phyloP scores from a whole-genome alignment of 306 rosid species.

The Fagus crenata region DNA sequence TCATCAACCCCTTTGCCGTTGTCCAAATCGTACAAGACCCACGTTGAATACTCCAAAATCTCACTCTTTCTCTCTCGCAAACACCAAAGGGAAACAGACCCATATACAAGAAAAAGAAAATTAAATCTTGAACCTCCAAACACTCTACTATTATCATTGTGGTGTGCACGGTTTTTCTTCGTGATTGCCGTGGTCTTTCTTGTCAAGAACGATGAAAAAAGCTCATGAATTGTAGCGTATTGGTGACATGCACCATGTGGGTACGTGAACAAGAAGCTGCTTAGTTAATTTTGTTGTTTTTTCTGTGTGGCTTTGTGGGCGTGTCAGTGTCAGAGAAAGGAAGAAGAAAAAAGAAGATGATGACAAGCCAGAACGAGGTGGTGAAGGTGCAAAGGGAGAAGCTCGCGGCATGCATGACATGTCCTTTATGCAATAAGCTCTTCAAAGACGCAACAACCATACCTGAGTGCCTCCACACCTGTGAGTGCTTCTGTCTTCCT shows the following conservation, averaged over 20 bases:
- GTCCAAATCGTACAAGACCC: constrained; percentile 51
- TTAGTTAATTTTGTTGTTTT: constrained; percentile 2
- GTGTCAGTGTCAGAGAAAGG: constrained; percentile 20
- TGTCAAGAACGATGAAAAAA: constrained; percentile 30
- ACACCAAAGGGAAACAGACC: constrained; percentile 20
- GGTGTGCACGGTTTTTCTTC: constrained; percentile 15
- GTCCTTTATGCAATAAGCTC: constrained; percentile 34
- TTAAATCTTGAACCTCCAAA: constrained; percentile 22
- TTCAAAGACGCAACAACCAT: constrained; percentile 41
- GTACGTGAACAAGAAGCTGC: constrained; percentile 39
- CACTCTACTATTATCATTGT: background rate
- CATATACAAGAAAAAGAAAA: constrained; percentile 15
- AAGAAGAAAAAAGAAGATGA: constrained; percentile 20
- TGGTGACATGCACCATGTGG: constrained; percentile 57
- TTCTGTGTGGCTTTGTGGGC: constrained; percentile 14
- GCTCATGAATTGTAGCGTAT: constrained; percentile 23
- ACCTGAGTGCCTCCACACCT: constrained; percentile 44
- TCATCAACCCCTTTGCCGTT: constrained; percentile 29
- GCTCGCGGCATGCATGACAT: constrained; percentile 28
- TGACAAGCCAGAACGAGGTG: background rate
- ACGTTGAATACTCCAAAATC: constrained; percentile 38
- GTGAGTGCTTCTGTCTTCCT: constrained; percentile 29
- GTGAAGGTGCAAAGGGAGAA: constrained; percentile 1
- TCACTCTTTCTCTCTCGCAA: constrained; percentile 7
- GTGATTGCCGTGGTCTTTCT: constrained; percentile 29